Base-by-base conservation (phyloP, 164 flowering plant species). In the Amborella trichopoda region DNA sequence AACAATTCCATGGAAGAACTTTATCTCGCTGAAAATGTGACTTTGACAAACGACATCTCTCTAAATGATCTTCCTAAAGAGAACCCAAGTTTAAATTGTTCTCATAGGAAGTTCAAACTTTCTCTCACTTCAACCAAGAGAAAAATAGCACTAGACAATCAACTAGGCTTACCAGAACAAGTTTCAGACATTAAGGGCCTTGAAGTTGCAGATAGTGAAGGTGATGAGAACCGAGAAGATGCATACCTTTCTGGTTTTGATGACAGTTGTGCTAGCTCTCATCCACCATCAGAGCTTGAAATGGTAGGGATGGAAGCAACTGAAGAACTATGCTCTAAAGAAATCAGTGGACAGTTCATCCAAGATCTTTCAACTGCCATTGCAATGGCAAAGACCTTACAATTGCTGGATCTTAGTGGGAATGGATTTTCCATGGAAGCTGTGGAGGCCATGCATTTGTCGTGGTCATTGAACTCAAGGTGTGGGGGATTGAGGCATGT, bases 121-220 rank as follows among this genome's bases (percentile, higher is more conserved):
- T 22, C 59, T 18, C 44, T 61, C 25, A 23, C 61, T 25, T 62
- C 65, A 33, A n/a, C n/a, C n/a, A n/a, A n/a, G n/a, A n/a, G n/a
- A n/a, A n/a, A n/a, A n/a, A n/a, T n/a, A n/a, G n/a, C n/a, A n/a
- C n/a, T n/a, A n/a, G n/a, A n/a, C 34, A 49, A 28, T 45, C 66
- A 60, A 28, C 64, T 58, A 28, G 70, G 37, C 6, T 14, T 44
- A 34, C 49, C 60, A 50, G 44, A 21, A 24, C 43, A 42, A 23
- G 59, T 68, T 58, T 40, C 63, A 4, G 73, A 70, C 3, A 49
- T 38, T 46, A 49, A 54, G 52, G 59, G 68, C 21, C 78, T 84
- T 44, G 90, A 78, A 71, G 86, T 80, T 54, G 86, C 95, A 46
- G 94, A 87, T 56, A 91, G 91, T 56, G 93, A 80, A 69, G 96